These are phyloP conservation scores for Ophiocytium majus DNA, from an alignment of 352 stramenopile species.

Conservation along the genomic window DNA sequence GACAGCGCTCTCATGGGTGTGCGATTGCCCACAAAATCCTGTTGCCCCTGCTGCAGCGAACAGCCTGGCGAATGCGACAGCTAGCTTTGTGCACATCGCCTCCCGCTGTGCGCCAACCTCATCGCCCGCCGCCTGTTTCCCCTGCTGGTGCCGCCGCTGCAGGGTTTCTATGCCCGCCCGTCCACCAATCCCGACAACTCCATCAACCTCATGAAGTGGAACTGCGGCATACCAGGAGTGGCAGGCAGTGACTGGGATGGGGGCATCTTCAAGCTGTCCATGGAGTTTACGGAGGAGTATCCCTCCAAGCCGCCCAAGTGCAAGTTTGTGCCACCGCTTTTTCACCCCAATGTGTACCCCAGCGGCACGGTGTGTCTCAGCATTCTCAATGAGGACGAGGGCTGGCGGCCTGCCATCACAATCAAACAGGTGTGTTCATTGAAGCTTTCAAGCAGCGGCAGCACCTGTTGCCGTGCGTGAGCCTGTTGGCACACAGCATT, in stretches of 20 bases:
- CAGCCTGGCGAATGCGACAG: background rate
- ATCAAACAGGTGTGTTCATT: too few species aligned
- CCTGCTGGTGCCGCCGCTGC: slow-evolving; percentile 51
- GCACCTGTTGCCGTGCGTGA: too few species aligned
- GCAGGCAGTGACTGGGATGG: slow-evolving; percentile 93
- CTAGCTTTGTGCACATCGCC: background rate
- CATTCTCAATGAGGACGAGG: slow-evolving; percentile 98
- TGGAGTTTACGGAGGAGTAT: slow-evolving; percentile 91
- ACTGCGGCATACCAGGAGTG: slow-evolving; percentile 87
- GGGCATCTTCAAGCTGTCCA: slow-evolving; percentile 92
- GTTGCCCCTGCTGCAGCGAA: background rate
- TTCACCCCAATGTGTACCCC: slow-evolving; percentile 76
- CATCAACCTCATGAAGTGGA: slow-evolving; percentile 94
- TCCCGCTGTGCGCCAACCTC: background rate
- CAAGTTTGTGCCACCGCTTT: slow-evolving; percentile 95
- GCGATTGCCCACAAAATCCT: background rate
- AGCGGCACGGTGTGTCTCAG: slow-evolving; percentile 91
- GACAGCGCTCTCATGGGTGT: background rate
- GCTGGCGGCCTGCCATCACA: slow-evolving; percentile 95
- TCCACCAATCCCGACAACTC: slow-evolving; percentile 84
- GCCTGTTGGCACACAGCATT: too few species aligned
- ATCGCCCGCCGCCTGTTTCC: background rate
- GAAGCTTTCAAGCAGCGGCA: too few species aligned
- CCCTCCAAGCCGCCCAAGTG: slow-evolving; percentile 85
- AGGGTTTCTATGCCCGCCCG: slow-evolving; percentile 93